These are phyloP conservation scores for Tilletiopsis washingtonensis DNA, from an alignment of 1,284 basidiomycete genomes.

Conservation along the genomic window DNA sequence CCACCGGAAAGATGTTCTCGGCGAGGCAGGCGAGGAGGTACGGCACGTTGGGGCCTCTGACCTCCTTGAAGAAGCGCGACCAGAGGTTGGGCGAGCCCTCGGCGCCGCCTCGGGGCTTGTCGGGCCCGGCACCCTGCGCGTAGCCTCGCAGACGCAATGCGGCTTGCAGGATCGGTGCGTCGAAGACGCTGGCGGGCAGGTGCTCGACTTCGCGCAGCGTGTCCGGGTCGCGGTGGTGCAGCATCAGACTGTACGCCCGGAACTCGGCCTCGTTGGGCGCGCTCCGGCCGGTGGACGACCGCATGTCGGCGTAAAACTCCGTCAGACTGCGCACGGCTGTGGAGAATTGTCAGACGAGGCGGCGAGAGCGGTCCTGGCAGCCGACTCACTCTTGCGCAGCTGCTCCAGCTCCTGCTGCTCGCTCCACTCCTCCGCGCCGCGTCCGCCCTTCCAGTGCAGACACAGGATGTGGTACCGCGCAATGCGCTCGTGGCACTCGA, in stretches of 20 bases:
- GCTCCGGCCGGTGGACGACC: slow-evolving; percentile 56
- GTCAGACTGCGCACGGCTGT: slow-evolving; percentile 58
- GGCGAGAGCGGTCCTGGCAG: neutral
- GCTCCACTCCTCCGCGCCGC: slow-evolving; percentile 58
- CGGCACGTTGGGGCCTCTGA: slow-evolving; percentile 47
- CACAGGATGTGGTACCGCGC: slow-evolving; percentile 87
- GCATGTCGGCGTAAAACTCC: slow-evolving; percentile 80
- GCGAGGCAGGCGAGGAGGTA: slow-evolving; percentile 55
- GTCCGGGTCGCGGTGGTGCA: slow-evolving; percentile 79
- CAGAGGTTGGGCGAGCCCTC: slow-evolving; percentile 56
- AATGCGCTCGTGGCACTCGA: slow-evolving; percentile 86
- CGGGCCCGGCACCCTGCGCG: slow-evolving; percentile 57
- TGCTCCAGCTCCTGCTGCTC: slow-evolving; percentile 75
- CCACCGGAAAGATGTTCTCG: slow-evolving; percentile 53
- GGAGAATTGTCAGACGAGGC: neutral
- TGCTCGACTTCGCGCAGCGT: slow-evolving; percentile 61
- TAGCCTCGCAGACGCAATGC: slow-evolving; percentile 71
- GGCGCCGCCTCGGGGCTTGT: slow-evolving; percentile 50
- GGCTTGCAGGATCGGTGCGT: slow-evolving; percentile 68
- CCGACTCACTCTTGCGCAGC: slow-evolving; percentile 70
- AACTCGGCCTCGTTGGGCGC: slow-evolving; percentile 87
- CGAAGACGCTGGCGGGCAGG: slow-evolving; percentile 65
- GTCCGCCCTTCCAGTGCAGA: slow-evolving; percentile 57
- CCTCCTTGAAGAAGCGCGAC: slow-evolving; percentile 55
- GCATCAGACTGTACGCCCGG: slow-evolving; percentile 84